These are phyloP conservation scores for Solanum pinnatisectum DNA, from an alignment of 257 asterid genomes.

Conservation along the genomic window DNA sequence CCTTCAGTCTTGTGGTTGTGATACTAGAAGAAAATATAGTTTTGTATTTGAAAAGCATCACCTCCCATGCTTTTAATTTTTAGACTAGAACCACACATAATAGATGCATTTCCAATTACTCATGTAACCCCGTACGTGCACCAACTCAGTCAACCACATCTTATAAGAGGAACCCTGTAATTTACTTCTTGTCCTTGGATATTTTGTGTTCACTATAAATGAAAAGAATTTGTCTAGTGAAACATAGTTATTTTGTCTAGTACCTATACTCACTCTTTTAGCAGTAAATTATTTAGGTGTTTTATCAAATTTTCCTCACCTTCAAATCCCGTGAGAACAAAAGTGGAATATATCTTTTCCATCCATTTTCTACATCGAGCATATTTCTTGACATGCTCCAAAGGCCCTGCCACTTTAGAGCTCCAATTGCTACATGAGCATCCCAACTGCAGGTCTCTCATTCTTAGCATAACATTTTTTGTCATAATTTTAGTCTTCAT, in stretches of 20 bases:
- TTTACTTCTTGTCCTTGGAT: not conserved
- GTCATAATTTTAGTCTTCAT: too few species aligned
- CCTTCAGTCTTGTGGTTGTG: not conserved
- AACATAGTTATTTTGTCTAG: not conserved
- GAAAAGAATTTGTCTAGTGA: not conserved
- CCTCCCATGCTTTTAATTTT: not conserved
- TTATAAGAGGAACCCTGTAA: not conserved
- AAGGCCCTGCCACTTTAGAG: too few species aligned
- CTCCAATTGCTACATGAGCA: too few species aligned
- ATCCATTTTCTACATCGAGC: not conserved
- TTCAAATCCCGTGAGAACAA: not conserved
- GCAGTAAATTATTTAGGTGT: not conserved
- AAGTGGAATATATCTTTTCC: not conserved
- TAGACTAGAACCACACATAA: not conserved
- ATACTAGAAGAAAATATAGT: not conserved
- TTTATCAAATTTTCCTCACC: not conserved
- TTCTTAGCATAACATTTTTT: too few species aligned
- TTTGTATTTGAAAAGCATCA: too few species aligned
- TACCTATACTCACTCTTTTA: not conserved
- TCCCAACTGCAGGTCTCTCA: too few species aligned
- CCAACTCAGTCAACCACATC: not conserved
- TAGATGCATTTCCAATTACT: not conserved
- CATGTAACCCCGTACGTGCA: not conserved
- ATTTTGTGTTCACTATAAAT: not conserved
- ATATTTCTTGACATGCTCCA: not conserved